Evolutionary conservation across 2,329 filamentous ascomycete species (phyloP).

Genomic region (Pyricularia sp.): DNA sequence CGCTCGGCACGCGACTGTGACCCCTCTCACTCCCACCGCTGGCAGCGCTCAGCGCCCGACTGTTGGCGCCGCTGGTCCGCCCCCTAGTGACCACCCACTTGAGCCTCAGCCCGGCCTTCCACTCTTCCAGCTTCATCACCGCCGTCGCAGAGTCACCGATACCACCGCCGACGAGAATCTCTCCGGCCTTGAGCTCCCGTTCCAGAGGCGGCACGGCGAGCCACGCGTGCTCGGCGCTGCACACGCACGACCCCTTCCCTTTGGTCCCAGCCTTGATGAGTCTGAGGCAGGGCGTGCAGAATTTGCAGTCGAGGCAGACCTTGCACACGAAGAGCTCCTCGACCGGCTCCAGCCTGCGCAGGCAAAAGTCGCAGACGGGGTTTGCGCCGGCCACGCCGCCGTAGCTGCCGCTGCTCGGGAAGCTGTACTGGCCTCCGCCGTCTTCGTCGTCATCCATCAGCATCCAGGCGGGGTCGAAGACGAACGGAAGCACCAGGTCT

Average conservation of each 20-base stretch:
- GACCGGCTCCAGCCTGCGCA: slow-evolving; percentile 1
- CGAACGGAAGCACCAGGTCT: background rate
- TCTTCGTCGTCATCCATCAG: background rate
- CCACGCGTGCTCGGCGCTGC: slow-evolving; percentile 2
- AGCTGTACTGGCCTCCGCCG: background rate
- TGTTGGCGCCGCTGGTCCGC: background rate
- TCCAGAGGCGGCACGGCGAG: slow-evolving; percentile 1
- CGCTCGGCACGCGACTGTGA: background rate
- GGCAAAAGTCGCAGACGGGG: slow-evolving; percentile 3
- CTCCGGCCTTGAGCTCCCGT: background rate
- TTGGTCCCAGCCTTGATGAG: background rate
- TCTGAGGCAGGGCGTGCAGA: background rate
- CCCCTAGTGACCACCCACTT: background rate
- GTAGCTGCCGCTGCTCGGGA: background rate
- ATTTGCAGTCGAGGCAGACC: slow-evolving; percentile 2
- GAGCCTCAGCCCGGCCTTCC: slow-evolving; percentile 4
- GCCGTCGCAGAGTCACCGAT: background rate
- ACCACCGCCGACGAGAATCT: slow-evolving; percentile 1
- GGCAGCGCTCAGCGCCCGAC: background rate
- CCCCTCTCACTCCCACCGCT: background rate
- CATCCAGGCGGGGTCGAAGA: background rate
- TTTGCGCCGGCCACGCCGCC: background rate
- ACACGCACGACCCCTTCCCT: background rate
- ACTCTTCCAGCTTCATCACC: slow-evolving; percentile 3
- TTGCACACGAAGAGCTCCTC: slow-evolving; percentile 4